These are phyloP conservation scores for Cladosporium sp. DNA, from an alignment of 2,329 filamentous ascomycete genomes.

Conservation along the genomic window DNA sequence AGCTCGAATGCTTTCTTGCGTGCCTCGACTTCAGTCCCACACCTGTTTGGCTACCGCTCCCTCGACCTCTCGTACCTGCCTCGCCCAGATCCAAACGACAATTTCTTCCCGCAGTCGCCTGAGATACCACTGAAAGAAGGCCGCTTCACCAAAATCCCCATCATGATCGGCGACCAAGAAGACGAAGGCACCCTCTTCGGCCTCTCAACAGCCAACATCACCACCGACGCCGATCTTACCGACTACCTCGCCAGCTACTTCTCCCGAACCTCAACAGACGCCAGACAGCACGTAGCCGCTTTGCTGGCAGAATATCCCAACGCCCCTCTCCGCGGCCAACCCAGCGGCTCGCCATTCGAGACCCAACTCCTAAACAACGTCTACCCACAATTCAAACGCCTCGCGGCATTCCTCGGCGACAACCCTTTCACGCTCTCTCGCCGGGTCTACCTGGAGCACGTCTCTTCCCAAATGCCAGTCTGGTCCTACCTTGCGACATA, in stretches of 20 bases:
- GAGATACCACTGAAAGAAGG: conserved; percentile 54
- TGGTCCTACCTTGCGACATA: conserved; percentile 78
- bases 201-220: conserved; percentile 63
- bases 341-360: conserved; percentile 66
- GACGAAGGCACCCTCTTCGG: conserved; percentile 75
- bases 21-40: conserved; percentile 67
- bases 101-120: conserved; percentile 57
- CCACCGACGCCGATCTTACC: conserved; percentile 54
- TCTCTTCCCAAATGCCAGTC: conserved; percentile 56
- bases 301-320: conserved; percentile 62
- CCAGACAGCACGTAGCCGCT: conserved; percentile 35
- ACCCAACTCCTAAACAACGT: conserved; percentile 65
- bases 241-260: conserved; percentile 59
- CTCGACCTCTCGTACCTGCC: conserved; percentile 71
- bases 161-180: conserved; percentile 71
- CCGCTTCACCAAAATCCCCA: conserved; percentile 56
- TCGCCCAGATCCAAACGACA: conserved; percentile 60
- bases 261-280: background rate
- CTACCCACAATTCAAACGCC: conserved; percentile 73
- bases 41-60: conserved; percentile 62
- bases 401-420: conserved; percentile 71
- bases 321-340: conserved; percentile 39
- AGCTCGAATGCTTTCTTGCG: conserved; percentile 50
- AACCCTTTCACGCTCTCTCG: conserved; percentile 69
- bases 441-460: conserved; percentile 55